phyloP scores from a whole-genome alignment of 1,284 basidiomycete species.

The Stygiomarasmius scandens region DNA sequence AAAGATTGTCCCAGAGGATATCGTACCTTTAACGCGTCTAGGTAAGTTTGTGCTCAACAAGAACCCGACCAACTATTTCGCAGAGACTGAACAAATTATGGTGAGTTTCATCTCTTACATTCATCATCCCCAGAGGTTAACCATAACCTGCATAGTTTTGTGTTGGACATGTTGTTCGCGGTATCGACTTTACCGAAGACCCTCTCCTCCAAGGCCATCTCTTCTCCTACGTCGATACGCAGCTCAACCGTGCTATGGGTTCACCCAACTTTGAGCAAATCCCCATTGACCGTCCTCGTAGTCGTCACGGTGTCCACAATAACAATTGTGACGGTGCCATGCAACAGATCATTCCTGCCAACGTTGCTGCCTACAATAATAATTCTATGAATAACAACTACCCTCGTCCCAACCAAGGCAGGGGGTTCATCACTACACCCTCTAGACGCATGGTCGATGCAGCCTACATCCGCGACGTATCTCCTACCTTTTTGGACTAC shows the following conservation, averaged over 20 bases:
- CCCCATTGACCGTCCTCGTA: conserved; percentile 6
- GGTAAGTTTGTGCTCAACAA: conserved; percentile 11
- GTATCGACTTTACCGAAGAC: conserved; percentile 12
- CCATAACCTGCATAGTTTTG: neutral
- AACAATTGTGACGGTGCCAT: conserved; percentile 9
- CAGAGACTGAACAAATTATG: conserved; percentile 12
- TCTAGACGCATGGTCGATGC: neutral
- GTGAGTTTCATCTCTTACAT: conserved; percentile 1
- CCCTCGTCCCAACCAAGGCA: conserved; percentile 3
- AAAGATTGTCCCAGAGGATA: conserved; percentile 5
- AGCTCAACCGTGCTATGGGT: conserved; percentile 11
- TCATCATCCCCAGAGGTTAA: neutral
- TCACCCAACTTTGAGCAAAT: conserved; percentile 10
- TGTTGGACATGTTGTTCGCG: conserved; percentile 7
- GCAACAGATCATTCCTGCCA: conserved; percentile 5
- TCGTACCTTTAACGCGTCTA: conserved; percentile 3
- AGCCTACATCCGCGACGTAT: conserved; percentile 1
- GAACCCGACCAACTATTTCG: conserved; percentile 10
- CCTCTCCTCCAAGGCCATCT: conserved; percentile 12
- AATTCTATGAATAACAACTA: conserved; percentile 5
- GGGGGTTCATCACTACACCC: conserved; percentile 8
- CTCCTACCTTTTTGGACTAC: conserved; percentile 4
- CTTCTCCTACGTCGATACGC: conserved; percentile 13
- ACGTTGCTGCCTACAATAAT: conserved; percentile 1
- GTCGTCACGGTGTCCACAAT: conserved; percentile 6